Evolutionary conservation across 2,329 filamentous ascomycete genomes (phyloP).

Genomic region (Paraconiothyrium sp.): DNA sequence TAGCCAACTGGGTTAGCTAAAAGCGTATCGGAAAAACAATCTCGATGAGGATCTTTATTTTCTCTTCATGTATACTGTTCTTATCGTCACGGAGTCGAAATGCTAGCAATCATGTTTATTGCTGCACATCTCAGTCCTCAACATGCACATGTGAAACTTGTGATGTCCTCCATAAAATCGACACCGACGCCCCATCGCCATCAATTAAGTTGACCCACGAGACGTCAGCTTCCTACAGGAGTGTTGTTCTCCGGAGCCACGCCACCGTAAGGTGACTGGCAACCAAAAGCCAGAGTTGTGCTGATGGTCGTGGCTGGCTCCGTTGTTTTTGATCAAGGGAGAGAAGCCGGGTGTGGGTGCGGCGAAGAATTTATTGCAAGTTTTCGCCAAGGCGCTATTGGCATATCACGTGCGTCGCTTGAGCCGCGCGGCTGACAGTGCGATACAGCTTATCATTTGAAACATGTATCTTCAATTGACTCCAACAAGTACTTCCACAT

Average conservation of each 20-base stretch:
- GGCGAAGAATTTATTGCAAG: constrained; percentile 34
- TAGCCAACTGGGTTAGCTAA: neutral
- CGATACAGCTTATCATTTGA: too few relatives aligned
- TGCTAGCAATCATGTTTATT: neutral
- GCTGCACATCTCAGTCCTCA: neutral
- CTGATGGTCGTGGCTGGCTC: constrained; percentile 74
- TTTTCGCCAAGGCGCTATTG: constrained; percentile 20
- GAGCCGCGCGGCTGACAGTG: neutral
- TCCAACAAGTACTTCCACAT: neutral
- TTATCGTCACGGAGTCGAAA: neutral
- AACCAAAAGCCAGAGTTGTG: constrained; percentile 70
- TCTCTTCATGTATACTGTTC: neutral
- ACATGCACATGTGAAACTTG: constrained; percentile 18
- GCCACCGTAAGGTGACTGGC: constrained; percentile 69
- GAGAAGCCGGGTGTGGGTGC: constrained; percentile 45
- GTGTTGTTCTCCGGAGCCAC: constrained; percentile 71
- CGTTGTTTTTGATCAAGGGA: constrained; percentile 68
- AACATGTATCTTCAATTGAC: too few relatives aligned
- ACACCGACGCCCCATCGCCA: constrained; percentile 76
- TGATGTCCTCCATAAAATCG: constrained; percentile 74
- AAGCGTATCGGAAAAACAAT: neutral
- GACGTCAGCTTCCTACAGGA: constrained; percentile 74
- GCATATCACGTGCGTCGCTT: neutral
- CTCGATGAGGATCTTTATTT: neutral
- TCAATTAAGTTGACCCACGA: constrained; percentile 76